Evolutionary conservation across 139 green algal genomes (phyloP).

Genomic region (Bryopsis sp.): DNA sequence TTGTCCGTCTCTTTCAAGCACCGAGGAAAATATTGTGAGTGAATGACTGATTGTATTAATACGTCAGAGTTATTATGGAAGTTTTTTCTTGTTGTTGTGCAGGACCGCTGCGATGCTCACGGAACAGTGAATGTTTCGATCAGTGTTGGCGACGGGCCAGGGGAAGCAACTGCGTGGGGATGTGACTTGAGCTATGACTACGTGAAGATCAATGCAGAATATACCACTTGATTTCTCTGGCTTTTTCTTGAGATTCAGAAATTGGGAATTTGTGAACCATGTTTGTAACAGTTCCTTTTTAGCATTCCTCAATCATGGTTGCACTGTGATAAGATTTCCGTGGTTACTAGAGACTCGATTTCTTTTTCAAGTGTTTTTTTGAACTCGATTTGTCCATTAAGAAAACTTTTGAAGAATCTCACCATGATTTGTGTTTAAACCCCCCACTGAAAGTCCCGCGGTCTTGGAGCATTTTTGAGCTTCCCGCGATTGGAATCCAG

Average conservation of each 20-base stretch:
- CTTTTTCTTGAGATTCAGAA: not conserved
- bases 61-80: not conserved
- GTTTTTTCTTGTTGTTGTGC: conserved; percentile 10
- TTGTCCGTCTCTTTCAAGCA: not conserved
- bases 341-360: too few species aligned
- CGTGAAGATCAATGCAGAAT: conserved; percentile 93
- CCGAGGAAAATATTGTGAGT: not conserved
- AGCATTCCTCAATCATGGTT: too few species aligned
- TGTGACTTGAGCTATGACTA: conserved; percentile 91
- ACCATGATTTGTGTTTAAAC: too few species aligned
- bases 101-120: conserved; percentile 2
- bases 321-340: too few species aligned
- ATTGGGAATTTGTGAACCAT: too few species aligned
- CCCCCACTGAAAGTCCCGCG: too few species aligned
- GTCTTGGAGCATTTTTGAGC: too few species aligned
- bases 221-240: conserved; percentile 55
- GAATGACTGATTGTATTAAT: not conserved
- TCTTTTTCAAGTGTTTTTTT: too few species aligned
- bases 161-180: conserved; percentile 50
- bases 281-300: too few species aligned
- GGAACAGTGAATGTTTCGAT: conserved; percentile 17
- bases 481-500: too few species aligned
- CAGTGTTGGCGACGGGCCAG: conserved; percentile 21
- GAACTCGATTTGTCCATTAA: too few species aligned
- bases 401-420: too few species aligned